A percentile compares a stretch with the other conserved stretches of the same genome.
Evolutionary conservation across 176 grass and related monocot genomes (phyloP).

Genomic region (Stipa capillata): DNA sequence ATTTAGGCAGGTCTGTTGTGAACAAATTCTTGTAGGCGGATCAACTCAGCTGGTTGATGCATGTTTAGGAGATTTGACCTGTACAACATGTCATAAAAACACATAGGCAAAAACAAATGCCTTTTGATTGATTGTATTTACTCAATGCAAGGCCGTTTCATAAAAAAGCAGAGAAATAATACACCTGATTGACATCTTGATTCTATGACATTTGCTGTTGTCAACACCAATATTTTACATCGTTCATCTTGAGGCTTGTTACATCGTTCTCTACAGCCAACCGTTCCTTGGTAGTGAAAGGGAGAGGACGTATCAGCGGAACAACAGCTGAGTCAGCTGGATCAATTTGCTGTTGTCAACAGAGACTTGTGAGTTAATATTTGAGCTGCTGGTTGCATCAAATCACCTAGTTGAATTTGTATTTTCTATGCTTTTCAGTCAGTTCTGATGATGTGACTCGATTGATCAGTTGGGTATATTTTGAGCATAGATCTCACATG

Average conservation of each 20-base stretch:
- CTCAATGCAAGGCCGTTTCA: conserved; percentile 17
- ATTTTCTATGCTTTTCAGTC: background rate
- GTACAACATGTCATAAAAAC: conserved; percentile 10
- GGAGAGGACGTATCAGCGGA: background rate
- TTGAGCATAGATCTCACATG: background rate
- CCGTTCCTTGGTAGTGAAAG: too few species aligned
- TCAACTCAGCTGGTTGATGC: conserved; percentile 19
- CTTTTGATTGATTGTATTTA: conserved; percentile 22
- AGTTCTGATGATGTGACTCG: too few species aligned
- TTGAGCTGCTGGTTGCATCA: too few species aligned
- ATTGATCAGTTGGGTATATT: too few species aligned
- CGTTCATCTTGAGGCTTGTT: background rate
- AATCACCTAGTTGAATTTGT: background rate
- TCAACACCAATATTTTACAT: background rate
- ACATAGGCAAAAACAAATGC: background rate
- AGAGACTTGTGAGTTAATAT: too few species aligned
- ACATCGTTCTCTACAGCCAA: background rate
- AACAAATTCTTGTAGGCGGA: background rate
- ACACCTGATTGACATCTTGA: background rate
- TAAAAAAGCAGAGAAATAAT: background rate
- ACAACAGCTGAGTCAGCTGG: too few species aligned
- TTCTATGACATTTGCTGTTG: background rate
- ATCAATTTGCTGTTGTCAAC: too few species aligned
- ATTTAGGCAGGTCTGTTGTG: too few species aligned
- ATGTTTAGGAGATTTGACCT: background rate